Conservation (phyloP, 768 basidiomycete genomes). For the Amanita exitialis region DNA sequence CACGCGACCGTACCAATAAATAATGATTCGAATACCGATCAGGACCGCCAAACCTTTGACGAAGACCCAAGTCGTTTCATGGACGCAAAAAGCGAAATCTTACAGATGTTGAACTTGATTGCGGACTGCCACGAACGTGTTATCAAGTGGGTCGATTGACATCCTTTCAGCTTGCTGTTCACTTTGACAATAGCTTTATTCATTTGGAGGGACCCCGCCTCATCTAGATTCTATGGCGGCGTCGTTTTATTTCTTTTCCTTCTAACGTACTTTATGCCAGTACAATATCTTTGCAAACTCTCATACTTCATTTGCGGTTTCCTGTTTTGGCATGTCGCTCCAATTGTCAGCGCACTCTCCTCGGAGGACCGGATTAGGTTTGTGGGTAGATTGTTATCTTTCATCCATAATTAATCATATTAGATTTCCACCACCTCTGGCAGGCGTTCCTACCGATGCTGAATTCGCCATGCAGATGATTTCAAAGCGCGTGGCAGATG, state of each 20-base stretch:
- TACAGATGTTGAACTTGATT: conserved; percentile 34
- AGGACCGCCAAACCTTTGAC: neutral
- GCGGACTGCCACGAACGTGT: conserved; percentile 56
- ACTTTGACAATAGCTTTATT: conserved; percentile 36
- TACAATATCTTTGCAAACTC: conserved; percentile 38
- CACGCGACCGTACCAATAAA: conserved; percentile 10
- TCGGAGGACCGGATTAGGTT: conserved; percentile 36
- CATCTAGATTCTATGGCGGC: conserved; percentile 35
- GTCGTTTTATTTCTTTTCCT: conserved; percentile 27
- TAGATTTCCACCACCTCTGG: conserved; percentile 38
- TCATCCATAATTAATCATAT: conserved; percentile 2
- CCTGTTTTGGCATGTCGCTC: conserved; percentile 54
- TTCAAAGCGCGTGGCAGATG: conserved; percentile 44
- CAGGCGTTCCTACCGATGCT: conserved; percentile 53
- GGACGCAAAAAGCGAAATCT: conserved; percentile 30
- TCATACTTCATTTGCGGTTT: conserved; percentile 36
- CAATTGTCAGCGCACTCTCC: conserved; percentile 43
- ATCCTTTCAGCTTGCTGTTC: conserved; percentile 2
- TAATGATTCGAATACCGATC: neutral
- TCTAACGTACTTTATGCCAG: conserved; percentile 34
- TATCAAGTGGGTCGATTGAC: conserved; percentile 37
- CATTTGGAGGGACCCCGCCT: conserved; percentile 49
- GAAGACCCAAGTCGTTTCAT: conserved; percentile 24
- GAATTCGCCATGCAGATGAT: conserved; percentile 68
- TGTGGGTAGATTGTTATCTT: conserved; percentile 5